These are phyloP conservation scores for Trichoderma sp. DNA, from an alignment of 2,329 filamentous ascomycete species.

Conservation along the genomic window DNA sequence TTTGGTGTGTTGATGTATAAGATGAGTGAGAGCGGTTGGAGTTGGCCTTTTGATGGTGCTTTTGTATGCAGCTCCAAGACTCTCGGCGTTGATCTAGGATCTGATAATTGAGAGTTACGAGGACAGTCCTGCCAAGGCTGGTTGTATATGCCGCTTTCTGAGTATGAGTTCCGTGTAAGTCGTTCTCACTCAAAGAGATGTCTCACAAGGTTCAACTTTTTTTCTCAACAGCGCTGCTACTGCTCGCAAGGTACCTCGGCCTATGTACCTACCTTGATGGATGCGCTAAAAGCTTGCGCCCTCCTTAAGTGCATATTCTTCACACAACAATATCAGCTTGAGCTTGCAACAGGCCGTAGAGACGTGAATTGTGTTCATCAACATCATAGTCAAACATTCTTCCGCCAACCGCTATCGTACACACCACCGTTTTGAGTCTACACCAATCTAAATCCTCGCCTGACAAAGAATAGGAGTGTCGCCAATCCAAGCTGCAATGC, in stretches of 20 bases:
- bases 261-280: neutral
- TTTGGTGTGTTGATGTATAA: neutral
- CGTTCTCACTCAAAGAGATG: neutral
- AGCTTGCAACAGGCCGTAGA: neutral
- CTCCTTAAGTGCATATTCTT: slow-evolving; percentile 40
- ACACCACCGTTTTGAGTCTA: slow-evolving; percentile 6
- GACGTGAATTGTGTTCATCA: neutral
- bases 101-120: too few relatives aligned
- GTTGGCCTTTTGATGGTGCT: neutral
- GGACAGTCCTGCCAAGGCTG: neutral
- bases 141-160: too few relatives aligned
- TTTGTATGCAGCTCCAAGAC: too few relatives aligned
- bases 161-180: too few relatives aligned
- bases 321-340: neutral
- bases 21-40: neutral
- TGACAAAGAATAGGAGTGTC: slow-evolving; percentile 18
- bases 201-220: neutral
- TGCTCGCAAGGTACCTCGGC: too few relatives aligned
- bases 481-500: slow-evolving; percentile 13
- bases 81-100: too few relatives aligned
- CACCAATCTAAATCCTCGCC: slow-evolving; percentile 2
- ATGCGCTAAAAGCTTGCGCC: slow-evolving; percentile 26
- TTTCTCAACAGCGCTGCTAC: neutral
- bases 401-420: slow-evolving; percentile 35
- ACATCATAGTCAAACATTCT: slow-evolving; percentile 26